Evolutionary conservation across 192 early-diverging fungal species (phyloP).

Genomic region (Coemansia sp.): DNA sequence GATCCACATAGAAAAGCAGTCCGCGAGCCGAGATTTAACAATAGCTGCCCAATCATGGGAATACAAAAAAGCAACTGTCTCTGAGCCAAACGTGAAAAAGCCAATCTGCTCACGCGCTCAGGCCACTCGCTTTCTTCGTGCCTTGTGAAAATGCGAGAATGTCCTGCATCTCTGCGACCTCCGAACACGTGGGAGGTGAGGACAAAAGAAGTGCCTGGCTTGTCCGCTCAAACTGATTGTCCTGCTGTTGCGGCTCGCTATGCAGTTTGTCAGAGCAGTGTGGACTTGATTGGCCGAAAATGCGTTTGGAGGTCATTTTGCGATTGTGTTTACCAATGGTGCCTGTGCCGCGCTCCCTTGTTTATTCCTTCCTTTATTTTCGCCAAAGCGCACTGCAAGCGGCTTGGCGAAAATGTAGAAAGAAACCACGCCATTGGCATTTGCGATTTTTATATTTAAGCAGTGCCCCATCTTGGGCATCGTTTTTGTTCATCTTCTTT

Average conservation of each 20-base stretch:
- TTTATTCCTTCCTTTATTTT: not conserved
- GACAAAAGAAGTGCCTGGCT: not conserved
- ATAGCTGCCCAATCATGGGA: not conserved
- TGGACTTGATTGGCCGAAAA: not conserved
- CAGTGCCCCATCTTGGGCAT: not conserved
- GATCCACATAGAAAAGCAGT: constrained; percentile 1
- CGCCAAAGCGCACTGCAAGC: no score
- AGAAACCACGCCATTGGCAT: not conserved
- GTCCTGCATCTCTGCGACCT: not conserved
- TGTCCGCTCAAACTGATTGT: not conserved
- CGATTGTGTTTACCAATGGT: not conserved
- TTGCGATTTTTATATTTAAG: not conserved
- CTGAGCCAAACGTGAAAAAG: constrained; percentile 6
- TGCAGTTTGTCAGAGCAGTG: not conserved
- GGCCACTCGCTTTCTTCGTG: not conserved
- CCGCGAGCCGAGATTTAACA: not conserved
- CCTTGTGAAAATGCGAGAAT: not conserved
- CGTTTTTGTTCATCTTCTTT: not conserved
- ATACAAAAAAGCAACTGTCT: not conserved
- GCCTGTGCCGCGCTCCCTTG: not conserved
- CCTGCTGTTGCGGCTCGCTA: not conserved
- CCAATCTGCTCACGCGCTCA: constrained; percentile 4
- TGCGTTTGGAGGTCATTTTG: not conserved
- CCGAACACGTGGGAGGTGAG: not conserved
- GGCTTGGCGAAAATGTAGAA: constrained; percentile 2